These are phyloP conservation scores for Nakazawaea ishiwadae DNA, from an alignment of 805 yeast species.

Conservation along the genomic window DNA sequence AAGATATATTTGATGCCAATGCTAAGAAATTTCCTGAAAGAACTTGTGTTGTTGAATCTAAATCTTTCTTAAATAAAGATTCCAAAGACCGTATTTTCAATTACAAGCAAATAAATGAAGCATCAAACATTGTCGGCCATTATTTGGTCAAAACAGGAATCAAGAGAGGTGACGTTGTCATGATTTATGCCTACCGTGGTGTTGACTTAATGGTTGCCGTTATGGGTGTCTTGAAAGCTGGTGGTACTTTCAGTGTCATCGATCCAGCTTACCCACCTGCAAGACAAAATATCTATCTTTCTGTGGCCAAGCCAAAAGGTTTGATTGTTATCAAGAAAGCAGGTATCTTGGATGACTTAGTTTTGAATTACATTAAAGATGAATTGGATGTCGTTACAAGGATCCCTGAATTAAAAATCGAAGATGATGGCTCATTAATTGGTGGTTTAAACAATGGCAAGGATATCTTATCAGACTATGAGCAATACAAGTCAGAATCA, in stretches of 20 bases:
- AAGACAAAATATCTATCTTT: constrained; percentile 87
- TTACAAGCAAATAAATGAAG: constrained; percentile 84
- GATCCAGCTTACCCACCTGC: constrained; percentile 99
- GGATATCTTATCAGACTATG: constrained; percentile 49
- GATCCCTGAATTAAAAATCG: constrained; percentile 73
- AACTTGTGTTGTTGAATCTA: constrained; percentile 90
- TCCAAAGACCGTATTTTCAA: constrained; percentile 67
- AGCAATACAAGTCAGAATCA: constrained; percentile 44
- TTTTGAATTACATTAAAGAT: constrained; percentile 67
- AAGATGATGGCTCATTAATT: constrained; percentile 64
- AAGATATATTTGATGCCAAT: constrained; percentile 87
- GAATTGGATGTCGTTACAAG: constrained; percentile 71
- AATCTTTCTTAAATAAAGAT: constrained; percentile 52
- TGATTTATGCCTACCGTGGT: constrained; percentile 97
- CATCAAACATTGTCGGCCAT: constrained; percentile 91
- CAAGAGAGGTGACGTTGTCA: constrained; percentile 87
- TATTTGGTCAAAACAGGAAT: constrained; percentile 79
- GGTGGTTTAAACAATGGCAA: constrained; percentile 48
- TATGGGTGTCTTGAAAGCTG: constrained; percentile 97
- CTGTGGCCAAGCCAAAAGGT: constrained; percentile 92
- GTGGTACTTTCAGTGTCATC: constrained; percentile 96
- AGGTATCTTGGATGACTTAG: constrained; percentile 73
- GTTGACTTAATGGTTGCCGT: constrained; percentile 96
- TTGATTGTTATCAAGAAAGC: constrained; percentile 88
- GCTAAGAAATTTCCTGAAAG: constrained; percentile 83